Evolutionary conservation across 495 filamentous ascomycete genomes (phyloP).

Genomic region (Copromyces sp.): DNA sequence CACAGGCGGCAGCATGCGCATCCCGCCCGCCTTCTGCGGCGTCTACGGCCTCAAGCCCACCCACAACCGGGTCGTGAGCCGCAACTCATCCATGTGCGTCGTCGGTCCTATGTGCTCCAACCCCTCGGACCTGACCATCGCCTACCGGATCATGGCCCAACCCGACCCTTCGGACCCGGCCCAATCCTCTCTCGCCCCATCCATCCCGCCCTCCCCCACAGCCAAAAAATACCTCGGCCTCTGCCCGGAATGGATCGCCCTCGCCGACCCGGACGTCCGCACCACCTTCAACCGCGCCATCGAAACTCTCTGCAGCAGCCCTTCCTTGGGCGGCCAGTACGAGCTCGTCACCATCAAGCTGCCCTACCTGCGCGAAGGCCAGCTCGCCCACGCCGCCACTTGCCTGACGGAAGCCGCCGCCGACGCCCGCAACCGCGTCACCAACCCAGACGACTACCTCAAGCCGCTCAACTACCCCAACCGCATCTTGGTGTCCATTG

Average conservation of each 20-base stretch:
- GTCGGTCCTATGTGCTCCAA: conserved; percentile 67
- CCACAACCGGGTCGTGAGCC: conserved; percentile 54
- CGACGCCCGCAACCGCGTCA: conserved; percentile 19
- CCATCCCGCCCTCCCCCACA: conserved; percentile 32
- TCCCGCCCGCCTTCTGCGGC: conserved; percentile 76
- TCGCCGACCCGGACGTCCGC: conserved; percentile 53
- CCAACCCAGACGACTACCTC: conserved; percentile 11
- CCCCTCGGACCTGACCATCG: conserved; percentile 71
- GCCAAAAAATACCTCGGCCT: conserved; percentile 53
- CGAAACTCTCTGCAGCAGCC: conserved; percentile 39
- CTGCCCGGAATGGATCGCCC: conserved; percentile 63
- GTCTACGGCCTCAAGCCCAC: conserved; percentile 81
- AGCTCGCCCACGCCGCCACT: conserved; percentile 69
- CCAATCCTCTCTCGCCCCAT: conserved; percentile 29
- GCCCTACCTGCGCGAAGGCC: conserved; percentile 63
- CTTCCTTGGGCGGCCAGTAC: conserved; percentile 46
- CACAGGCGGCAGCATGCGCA: conserved; percentile 62
- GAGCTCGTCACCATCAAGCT: conserved; percentile 60
- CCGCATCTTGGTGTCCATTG: conserved; percentile 59
- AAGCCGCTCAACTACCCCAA: conserved; percentile 55
- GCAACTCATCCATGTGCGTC: conserved; percentile 54
- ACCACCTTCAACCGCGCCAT: conserved; percentile 50
- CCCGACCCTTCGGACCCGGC: conserved; percentile 48
- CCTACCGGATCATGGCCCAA: conserved; percentile 63
- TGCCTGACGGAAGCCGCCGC: conserved; percentile 61